These are phyloP conservation scores for Urtica urens DNA, from an alignment of 306 rosid species.

Conservation along the genomic window DNA sequence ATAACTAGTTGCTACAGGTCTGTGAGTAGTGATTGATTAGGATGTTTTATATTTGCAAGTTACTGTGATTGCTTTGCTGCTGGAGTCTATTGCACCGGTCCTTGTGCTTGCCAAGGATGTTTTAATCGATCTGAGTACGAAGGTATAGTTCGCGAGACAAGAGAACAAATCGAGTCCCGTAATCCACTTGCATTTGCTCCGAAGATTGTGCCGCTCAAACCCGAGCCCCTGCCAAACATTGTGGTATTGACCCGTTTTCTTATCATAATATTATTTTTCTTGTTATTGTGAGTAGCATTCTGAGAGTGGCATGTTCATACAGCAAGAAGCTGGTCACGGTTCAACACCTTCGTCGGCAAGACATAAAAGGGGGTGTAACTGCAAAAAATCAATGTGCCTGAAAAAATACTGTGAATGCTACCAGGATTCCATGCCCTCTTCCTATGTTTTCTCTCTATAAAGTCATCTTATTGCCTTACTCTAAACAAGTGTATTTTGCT, in stretches of 20 bases:
- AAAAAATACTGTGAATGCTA: constrained; percentile 80
- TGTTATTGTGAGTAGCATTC: constrained; percentile 11
- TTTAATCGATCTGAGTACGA: constrained; percentile 35
- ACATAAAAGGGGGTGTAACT: constrained; percentile 69
- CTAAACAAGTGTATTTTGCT: no score
- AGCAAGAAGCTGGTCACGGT: constrained; percentile 36
- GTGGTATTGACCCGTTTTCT: constrained; percentile 21
- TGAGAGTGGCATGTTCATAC: constrained; percentile 9
- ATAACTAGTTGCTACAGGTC: not conserved
- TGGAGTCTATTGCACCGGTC: constrained; percentile 35
- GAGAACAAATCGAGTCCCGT: constrained; percentile 37
- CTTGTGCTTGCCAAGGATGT: constrained; percentile 63
- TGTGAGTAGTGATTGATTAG: constrained; percentile 7
- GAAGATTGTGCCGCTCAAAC: constrained; percentile 27
- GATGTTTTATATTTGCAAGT: constrained; percentile 20
- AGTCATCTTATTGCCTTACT: constrained; percentile 9
- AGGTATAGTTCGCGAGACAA: constrained; percentile 32
- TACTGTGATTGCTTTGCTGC: constrained; percentile 71
- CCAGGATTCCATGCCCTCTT: constrained; percentile 33
- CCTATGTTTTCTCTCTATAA: not conserved
- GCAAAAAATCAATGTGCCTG: constrained; percentile 60
- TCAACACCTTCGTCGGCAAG: constrained; percentile 49
- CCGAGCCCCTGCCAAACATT: constrained; percentile 25
- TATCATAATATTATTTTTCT: not conserved
- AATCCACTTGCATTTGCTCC: constrained; percentile 64